Percentiles rank a stretch among this genome's conserved stretches.
phyloP scores from a whole-genome alignment of 75 land plant species.

The Selaginella tamariscina region DNA sequence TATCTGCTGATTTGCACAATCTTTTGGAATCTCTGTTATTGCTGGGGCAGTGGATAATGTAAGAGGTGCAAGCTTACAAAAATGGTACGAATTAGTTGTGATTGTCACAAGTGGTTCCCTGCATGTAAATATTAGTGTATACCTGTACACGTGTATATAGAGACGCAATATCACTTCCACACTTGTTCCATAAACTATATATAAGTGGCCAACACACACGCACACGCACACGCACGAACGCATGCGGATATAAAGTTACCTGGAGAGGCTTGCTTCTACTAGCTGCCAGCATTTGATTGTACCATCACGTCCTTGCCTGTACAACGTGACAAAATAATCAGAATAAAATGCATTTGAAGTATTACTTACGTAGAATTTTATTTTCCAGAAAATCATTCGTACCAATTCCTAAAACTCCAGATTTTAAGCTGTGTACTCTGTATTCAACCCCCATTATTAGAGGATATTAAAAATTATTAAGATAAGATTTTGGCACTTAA shows the following conservation, averaged over 20 bases:
- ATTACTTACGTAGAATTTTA: conserved; percentile 43
- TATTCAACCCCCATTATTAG: not conserved
- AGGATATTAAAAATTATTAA: not conserved
- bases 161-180: not conserved
- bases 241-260: too few relatives aligned
- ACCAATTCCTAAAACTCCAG: conserved; percentile 64
- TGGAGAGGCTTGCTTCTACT: conserved; percentile 49
- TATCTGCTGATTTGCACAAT: too few relatives aligned
- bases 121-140: too few relatives aligned
- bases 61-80: conserved; percentile 66
- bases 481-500: too few relatives aligned
- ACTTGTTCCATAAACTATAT: not conserved
- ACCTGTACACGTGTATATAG: not conserved
- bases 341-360: too few relatives aligned
- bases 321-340: conserved; percentile 1
- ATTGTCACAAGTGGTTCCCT: conserved; percentile 55
- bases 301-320: conserved; percentile 87
- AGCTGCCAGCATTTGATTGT: conserved; percentile 78
- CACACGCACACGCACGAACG: too few relatives aligned
- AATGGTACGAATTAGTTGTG: conserved; percentile 68
- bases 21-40: too few relatives aligned
- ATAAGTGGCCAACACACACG: not conserved
- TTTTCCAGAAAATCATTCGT: conserved; percentile 34
- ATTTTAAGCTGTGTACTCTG: conserved; percentile 62
- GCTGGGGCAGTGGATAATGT: too few relatives aligned